phyloP scores from a whole-genome alignment of 441 rosid genomes.

The Populus trichocarpa region DNA sequence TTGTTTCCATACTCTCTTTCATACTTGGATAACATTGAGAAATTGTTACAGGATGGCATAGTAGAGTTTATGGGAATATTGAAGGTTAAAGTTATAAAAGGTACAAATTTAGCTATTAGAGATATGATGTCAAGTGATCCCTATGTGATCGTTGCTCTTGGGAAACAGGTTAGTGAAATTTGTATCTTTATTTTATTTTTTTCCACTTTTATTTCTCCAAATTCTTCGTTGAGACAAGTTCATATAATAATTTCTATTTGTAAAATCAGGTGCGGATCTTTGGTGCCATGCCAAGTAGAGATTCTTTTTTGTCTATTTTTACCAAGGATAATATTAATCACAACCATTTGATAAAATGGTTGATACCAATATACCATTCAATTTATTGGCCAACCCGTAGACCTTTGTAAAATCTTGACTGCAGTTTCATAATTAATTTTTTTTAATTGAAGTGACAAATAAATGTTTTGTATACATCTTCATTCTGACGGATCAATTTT shows the following conservation, averaged over 20 bases:
- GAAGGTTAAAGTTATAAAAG: constrained; percentile 70
- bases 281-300: neutral
- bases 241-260: neutral
- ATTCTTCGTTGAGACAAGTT: neutral
- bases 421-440: neutral
- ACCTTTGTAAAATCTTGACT: neutral
- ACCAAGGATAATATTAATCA: neutral
- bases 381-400: constrained; percentile 2
- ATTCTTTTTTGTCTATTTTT: neutral
- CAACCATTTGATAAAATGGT: neutral
- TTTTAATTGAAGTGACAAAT: neutral
- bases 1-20: neutral
- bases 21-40: constrained; percentile 9
- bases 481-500: neutral
- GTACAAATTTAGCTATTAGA: constrained; percentile 81
- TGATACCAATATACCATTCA: neutral
- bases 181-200: neutral
- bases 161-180: constrained; percentile 66
- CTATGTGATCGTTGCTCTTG: constrained; percentile 73
- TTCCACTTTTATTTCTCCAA: neutral
- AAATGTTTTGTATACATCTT: neutral
- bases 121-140: constrained; percentile 99
- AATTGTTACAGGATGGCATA: constrained; percentile 65
- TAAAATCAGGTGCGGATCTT: neutral
- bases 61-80: constrained; percentile 83